Evolutionary conservation across 2,329 filamentous ascomycete genomes (phyloP).

Genomic region (Hirsutella rhossiliensis): DNA sequence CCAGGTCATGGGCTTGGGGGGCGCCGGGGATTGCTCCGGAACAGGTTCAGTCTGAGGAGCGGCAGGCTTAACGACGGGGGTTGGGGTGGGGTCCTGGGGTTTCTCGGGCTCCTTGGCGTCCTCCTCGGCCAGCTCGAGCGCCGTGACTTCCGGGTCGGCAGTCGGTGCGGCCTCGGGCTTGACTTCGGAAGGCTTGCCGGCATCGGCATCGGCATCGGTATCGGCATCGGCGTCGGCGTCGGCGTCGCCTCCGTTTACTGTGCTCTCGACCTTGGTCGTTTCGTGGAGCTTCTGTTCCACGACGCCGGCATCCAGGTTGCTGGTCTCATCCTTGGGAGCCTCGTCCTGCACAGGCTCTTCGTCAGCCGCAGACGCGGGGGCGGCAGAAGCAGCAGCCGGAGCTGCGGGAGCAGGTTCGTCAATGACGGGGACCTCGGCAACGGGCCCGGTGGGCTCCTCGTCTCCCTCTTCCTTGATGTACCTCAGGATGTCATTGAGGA

Average conservation of each 20-base stretch:
- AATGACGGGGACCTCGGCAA: constrained; percentile 16
- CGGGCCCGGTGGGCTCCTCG: constrained; percentile 38
- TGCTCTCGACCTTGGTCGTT: constrained; percentile 25
- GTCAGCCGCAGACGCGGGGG: constrained; percentile 15
- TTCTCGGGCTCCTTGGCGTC: constrained; percentile 47
- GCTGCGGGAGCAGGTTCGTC: constrained; percentile 17
- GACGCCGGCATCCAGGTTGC: constrained; percentile 32
- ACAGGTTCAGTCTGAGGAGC: constrained; percentile 34
- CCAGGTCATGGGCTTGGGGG: constrained; percentile 59
- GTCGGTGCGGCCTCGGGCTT: constrained; percentile 20
- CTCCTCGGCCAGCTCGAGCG: constrained; percentile 41
- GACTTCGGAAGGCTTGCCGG: constrained; percentile 25
- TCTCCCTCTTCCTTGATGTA: constrained; percentile 81
- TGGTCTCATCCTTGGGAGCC: constrained; percentile 19
- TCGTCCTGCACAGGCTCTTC: constrained; percentile 24
- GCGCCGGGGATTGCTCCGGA: constrained; percentile 29
- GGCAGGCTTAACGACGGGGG: constrained; percentile 34
- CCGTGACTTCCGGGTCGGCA: constrained; percentile 36
- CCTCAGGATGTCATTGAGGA: constrained; percentile 95
- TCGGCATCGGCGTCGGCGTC: constrained; percentile 20
- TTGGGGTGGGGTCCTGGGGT: constrained; percentile 51
- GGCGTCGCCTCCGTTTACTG: constrained; percentile 18
- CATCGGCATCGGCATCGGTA: constrained; percentile 18
- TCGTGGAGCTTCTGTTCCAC: constrained; percentile 72
- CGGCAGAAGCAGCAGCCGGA: constrained; percentile 13